Evolutionary conservation across 768 basidiomycete species (phyloP).

Genomic region (Podaxis sp.): DNA sequence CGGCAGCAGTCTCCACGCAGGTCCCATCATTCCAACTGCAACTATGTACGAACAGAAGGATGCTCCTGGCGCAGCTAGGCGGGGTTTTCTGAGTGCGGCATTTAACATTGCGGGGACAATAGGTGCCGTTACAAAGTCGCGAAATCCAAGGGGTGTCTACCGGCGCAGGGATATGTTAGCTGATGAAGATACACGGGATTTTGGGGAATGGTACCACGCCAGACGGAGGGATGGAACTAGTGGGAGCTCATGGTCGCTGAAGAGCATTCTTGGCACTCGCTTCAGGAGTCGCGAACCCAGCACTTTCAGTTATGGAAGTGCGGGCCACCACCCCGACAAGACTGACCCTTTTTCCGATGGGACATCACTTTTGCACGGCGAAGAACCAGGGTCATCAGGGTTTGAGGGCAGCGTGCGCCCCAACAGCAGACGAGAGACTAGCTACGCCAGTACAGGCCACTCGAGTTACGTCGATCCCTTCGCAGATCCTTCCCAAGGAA

Average conservation of each 20-base stretch:
- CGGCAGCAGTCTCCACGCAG: constrained; percentile 8
- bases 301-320: constrained; percentile 25
- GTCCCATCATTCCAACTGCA: constrained; percentile 32
- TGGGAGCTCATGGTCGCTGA: constrained; percentile 57
- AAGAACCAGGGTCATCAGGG: constrained; percentile 29
- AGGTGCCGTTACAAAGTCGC: constrained; percentile 29
- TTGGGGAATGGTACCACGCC: constrained; percentile 40
- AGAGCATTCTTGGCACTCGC: constrained; percentile 40
- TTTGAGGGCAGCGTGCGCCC: constrained; percentile 25
- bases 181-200: constrained; percentile 68
- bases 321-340: constrained; percentile 43
- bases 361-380: constrained; percentile 35
- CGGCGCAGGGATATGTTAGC: constrained; percentile 72
- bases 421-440: constrained; percentile 31
- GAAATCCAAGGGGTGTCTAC: constrained; percentile 24
- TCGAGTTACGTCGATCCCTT: constrained; percentile 49
- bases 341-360: constrained; percentile 52
- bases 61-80: constrained; percentile 1
- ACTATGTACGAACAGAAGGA: constrained; percentile 21
- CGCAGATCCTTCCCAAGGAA: constrained; percentile 36
- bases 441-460: constrained; percentile 37
- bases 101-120: constrained; percentile 33
- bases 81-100: constrained; percentile 19
- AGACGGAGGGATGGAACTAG: constrained; percentile 39
- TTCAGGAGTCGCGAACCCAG: constrained; percentile 42